Conservation (phyloP, 176 grass and related monocot genomes). For the Neostapfia colusana region DNA sequence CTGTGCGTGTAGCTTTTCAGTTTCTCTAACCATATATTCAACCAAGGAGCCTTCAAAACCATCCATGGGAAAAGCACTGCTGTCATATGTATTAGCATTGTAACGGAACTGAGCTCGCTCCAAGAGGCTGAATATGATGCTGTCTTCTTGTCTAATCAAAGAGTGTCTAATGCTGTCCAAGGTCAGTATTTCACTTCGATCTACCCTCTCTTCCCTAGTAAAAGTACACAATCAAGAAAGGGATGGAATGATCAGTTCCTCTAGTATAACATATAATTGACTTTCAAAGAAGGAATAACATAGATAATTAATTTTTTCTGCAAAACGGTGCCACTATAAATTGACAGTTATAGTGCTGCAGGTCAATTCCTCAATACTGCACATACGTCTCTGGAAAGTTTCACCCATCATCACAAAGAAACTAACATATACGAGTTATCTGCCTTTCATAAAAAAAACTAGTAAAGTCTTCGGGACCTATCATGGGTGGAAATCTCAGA, state of each 20-base stretch:
- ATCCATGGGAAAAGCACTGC: conserved; percentile 59
- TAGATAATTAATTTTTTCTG: not conserved
- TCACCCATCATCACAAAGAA: conserved; percentile 18
- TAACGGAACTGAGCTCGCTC: conserved; percentile 85
- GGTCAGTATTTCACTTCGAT: conserved; percentile 80
- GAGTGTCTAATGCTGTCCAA: conserved; percentile 74
- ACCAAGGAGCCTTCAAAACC: conserved; percentile 75
- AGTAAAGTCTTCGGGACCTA: conserved; percentile 3
- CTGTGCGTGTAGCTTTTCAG: conserved; percentile 84
- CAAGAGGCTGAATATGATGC: conserved; percentile 90
- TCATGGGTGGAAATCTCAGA: conserved; percentile 22
- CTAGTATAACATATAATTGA: not conserved
- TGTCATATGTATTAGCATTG: conserved; percentile 79
- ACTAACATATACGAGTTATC: not conserved
- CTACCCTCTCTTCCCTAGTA: conserved; percentile 65
- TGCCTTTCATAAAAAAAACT: not conserved
- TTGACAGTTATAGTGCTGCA: not conserved
- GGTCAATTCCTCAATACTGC: conserved; percentile 27
- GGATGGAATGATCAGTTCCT: not conserved
- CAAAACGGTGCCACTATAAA: not conserved
- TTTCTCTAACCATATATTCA: conserved; percentile 85
- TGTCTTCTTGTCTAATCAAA: conserved; percentile 94
- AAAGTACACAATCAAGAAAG: conserved; percentile 11
- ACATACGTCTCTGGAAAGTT: not conserved
- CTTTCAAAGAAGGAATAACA: not conserved